Evolutionary conservation across 2,329 filamentous ascomycete species (phyloP).

Genomic region (Fonsecaea erecta): DNA sequence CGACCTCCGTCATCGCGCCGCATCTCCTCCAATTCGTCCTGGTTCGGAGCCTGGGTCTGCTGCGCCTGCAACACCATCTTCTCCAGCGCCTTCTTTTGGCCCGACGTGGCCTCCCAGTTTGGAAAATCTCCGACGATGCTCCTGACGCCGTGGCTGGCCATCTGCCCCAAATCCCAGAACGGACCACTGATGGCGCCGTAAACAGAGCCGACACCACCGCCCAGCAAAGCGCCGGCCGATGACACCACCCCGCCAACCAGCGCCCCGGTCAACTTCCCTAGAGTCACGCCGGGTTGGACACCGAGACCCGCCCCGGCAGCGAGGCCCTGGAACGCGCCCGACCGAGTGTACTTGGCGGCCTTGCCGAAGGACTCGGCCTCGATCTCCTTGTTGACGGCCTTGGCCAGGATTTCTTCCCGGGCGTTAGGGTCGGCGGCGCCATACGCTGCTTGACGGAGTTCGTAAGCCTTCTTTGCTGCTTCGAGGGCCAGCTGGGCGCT

Average conservation of each 20-base stretch:
- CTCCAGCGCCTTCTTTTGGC: constrained; percentile 27
- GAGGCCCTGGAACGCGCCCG: constrained; percentile 47
- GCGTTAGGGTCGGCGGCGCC: constrained; percentile 46
- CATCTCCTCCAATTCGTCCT: constrained; percentile 27
- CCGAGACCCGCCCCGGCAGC: constrained; percentile 47
- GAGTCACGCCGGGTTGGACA: constrained; percentile 26
- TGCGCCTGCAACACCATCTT: constrained; percentile 28
- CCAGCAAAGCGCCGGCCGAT: constrained; percentile 20
- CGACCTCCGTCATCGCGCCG: constrained; percentile 20
- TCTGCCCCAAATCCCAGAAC: constrained; percentile 29
- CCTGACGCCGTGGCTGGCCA: constrained; percentile 25
- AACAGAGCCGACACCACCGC: constrained; percentile 25
- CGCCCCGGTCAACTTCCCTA: constrained; percentile 26
- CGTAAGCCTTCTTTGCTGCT: constrained; percentile 46
- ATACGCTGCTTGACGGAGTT: constrained; percentile 47
- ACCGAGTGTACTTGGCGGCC: constrained; percentile 47
- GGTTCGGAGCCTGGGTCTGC: constrained; percentile 21
- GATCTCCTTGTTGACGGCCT: constrained; percentile 49
- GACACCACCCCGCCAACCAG: constrained; percentile 26
- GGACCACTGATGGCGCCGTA: constrained; percentile 28
- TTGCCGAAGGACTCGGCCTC: constrained; percentile 50
- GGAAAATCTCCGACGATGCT: constrained; percentile 28
- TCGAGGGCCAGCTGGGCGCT: constrained; percentile 46
- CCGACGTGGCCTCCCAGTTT: constrained; percentile 26
- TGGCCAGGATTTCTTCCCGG: constrained; percentile 46